Base-by-base conservation (phyloP, 192 early-diverging fungal species). In the Obelidium mucronatum region DNA sequence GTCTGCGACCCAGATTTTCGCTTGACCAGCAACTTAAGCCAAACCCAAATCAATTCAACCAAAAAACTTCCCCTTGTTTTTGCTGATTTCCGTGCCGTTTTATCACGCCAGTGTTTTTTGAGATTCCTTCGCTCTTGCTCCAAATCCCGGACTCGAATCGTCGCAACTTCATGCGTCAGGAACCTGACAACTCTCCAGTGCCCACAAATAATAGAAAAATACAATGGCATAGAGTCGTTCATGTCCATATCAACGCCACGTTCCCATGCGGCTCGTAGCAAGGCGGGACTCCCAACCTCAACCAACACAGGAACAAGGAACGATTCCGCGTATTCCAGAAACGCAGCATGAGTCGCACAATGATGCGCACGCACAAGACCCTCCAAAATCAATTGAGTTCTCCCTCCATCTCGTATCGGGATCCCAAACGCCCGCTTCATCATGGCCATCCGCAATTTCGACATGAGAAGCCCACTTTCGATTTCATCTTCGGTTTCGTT, bases 121-220 rank as follows among this genome's bases (percentile, higher is more conserved):
- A 74, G 39, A 15, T 40, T 6, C 13, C 37, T 60, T 24, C 72
- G n/a, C 44, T 74, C 72, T n/a, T 51, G 40, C 34, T 74, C 72
- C 60, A 74, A 48, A 24, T 74, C 72, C 8, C 56, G 72, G 3
- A 74, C 33, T 30, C 69, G 53, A 0, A 72, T 58, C 15, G 28
- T 52, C 4, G 72, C 72, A 11, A 74, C 72, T 63, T 74, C 58
- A 33, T 40, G 72, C 2, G 72, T 63, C 19, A 74, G 55, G 40
- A 74, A 74, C 13, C 72, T 33, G 4, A 74, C 42, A 35, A 74
- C 72, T 26, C 60, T 30, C 72, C 72, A 74, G 35, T 74, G 72
- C 3, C 72, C 72, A 35, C 54, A 62, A 1, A 74, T 24, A 15
- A 74, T 26, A 8, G 48, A 31, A 1, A 74, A 31, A 35, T 30